Evolutionary conservation across 768 basidiomycete genomes (phyloP).

Genomic region (Amylocystis lapponica): DNA sequence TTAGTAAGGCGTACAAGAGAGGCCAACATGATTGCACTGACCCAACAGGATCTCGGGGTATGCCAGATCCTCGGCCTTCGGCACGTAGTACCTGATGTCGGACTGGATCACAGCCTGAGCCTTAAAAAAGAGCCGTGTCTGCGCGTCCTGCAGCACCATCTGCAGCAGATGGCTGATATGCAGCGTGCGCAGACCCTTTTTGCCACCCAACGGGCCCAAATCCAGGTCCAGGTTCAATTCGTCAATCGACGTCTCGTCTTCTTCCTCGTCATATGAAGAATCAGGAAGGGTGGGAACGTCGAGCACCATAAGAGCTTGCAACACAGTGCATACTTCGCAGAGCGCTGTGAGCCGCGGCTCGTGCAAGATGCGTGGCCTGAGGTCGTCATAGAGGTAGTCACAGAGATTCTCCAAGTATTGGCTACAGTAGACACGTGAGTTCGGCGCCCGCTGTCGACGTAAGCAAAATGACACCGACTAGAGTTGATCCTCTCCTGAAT

Average conservation of each 20-base stretch:
- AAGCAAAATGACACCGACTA: slow-evolving; percentile 52
- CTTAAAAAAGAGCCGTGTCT: slow-evolving; percentile 93
- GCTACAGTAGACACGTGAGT: slow-evolving; percentile 34
- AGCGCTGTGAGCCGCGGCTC: slow-evolving; percentile 83
- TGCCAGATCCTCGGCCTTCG: slow-evolving; percentile 72
- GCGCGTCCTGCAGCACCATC: slow-evolving; percentile 93
- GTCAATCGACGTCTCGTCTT: slow-evolving; percentile 26
- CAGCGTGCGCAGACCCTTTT: slow-evolving; percentile 46
- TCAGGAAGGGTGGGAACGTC: slow-evolving; percentile 50
- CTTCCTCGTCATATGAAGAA: slow-evolving; percentile 30
- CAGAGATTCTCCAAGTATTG: slow-evolving; percentile 87
- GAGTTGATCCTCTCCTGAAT: slow-evolving; percentile 70
- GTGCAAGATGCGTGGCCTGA: slow-evolving; percentile 92
- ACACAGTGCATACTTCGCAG: slow-evolving; percentile 93
- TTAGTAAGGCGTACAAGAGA: slow-evolving; percentile 2
- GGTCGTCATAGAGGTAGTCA: slow-evolving; percentile 91
- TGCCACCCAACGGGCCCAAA: slow-evolving; percentile 17
- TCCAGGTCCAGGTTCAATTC: slow-evolving; percentile 39
- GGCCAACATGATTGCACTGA: slow-evolving; percentile 28
- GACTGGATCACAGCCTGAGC: slow-evolving; percentile 88
- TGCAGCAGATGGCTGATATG: slow-evolving; percentile 79
- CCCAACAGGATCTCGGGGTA: slow-evolving; percentile 82
- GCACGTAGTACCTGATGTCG: slow-evolving; percentile 80
- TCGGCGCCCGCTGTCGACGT: no score
- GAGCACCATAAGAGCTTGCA: slow-evolving; percentile 94